Evolutionary conservation across 495 filamentous ascomycete species (phyloP), one percentile per base, ranked within the genome.

Genomic region (Parathielavia appendiculata): DNA sequence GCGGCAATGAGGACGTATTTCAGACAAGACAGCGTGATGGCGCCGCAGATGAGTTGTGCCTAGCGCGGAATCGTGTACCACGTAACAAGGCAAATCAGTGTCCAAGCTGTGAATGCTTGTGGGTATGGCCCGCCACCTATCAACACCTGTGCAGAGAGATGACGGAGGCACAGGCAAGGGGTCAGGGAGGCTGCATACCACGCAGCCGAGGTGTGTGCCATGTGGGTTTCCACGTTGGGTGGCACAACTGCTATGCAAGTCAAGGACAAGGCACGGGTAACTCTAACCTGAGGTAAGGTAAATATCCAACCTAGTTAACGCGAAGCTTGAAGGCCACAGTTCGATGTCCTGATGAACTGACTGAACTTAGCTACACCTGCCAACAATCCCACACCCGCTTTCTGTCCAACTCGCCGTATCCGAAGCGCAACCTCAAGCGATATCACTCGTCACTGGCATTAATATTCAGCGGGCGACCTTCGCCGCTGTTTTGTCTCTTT

Each of bases 141-240:
- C 13, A 36, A 19, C 12, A 26, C 30, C 55, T 3, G 5, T 5
- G 22, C 26, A 11, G 17, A n/a, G 17, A 12, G 17, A 4, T 16
- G 43, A 14, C 4, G 10, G 12, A 22, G 45, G 26, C 9, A 9
- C 9, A 50, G 17, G 23, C 43, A 11, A 20, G 17, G 51, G 8
- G 10, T 12, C 38, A 51, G 45, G 56, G 19, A 43, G 39, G 11
- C 44, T 34, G 54, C 54, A 56, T 38, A 51, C 26, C 26, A 30
- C 20, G 26, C 22, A 43, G 17, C 4, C 5, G 26, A 12, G 23
- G 41, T 39, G 40, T 53, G 41, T 53, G 49, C 57, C 49, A 59
- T 59, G 57, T 54, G 57, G 40, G 48, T 22, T 44, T 19, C 50
- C 49, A 54, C 40, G 3, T 13, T 8, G 20, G 10, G 55, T 57